A percentile compares a stretch with the other conserved stretches of the same genome.
Evolutionary conservation across 2,329 filamentous ascomycete genomes (phyloP).

Genomic region (Zymoseptoria passerinii): DNA sequence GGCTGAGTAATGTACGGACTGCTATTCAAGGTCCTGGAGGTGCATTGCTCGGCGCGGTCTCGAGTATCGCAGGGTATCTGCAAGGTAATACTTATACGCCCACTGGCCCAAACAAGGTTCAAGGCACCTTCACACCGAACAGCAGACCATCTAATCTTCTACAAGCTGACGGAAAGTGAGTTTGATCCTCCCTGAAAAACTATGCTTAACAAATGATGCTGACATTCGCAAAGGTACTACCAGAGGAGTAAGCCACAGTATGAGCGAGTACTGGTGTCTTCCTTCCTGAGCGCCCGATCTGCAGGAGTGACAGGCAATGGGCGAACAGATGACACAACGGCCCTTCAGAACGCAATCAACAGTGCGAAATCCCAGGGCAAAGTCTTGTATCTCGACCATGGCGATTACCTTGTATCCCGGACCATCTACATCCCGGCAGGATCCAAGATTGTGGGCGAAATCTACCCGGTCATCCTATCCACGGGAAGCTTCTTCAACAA

Average conservation of each 20-base stretch:
- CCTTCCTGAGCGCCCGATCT: slow-evolving; percentile 39
- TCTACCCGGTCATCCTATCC: slow-evolving; percentile 49
- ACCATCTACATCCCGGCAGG: slow-evolving; percentile 59
- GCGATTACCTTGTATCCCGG: slow-evolving; percentile 58
- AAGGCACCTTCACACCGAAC: slow-evolving; percentile 38
- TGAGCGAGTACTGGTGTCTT: slow-evolving; percentile 29
- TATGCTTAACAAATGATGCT: not conserved
- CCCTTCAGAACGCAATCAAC: slow-evolving; percentile 50
- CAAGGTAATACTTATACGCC: slow-evolving; percentile 39
- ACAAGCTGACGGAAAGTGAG: slow-evolving; percentile 31
- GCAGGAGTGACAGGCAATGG: slow-evolving; percentile 45
- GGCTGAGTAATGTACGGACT: slow-evolving; percentile 41
- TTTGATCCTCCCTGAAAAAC: not conserved
- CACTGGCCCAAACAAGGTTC: slow-evolving; percentile 36
- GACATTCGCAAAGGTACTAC: slow-evolving; percentile 32
- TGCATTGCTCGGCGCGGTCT: slow-evolving; percentile 22
- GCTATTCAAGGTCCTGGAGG: slow-evolving; percentile 35
- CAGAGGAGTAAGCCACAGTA: slow-evolving; percentile 50
- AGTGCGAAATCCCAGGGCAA: slow-evolving; percentile 40
- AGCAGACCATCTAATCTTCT: slow-evolving; percentile 39
- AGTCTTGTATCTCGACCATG: slow-evolving; percentile 68
- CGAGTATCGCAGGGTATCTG: slow-evolving; percentile 34
- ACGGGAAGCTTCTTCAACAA: slow-evolving; percentile 50
- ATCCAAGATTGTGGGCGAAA: slow-evolving; percentile 54
- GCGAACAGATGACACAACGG: slow-evolving; percentile 50